Conservation (phyloP, 1,284 basidiomycete genomes). For the Porphyrellus sp. region DNA sequence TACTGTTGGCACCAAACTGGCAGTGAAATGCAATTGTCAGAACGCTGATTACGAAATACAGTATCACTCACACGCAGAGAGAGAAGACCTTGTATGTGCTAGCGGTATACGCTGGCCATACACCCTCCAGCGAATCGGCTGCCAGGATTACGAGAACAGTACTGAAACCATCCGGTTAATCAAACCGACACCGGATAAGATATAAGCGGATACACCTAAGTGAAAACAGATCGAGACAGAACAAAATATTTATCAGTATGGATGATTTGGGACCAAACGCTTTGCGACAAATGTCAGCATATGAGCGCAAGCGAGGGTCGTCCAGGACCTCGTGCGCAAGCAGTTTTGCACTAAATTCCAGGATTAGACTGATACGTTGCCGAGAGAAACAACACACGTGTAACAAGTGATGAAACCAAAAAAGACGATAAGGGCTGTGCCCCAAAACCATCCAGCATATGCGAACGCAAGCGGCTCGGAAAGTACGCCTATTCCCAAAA, state of each 20-base stretch:
- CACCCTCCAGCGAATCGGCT: slow-evolving; percentile 77
- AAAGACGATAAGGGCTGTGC: slow-evolving; percentile 69
- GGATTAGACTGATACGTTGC: slow-evolving; percentile 2
- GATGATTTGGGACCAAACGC: slow-evolving; percentile 79
- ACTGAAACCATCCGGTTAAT: slow-evolving; percentile 38
- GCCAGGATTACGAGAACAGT: slow-evolving; percentile 85
- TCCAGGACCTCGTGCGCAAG: slow-evolving; percentile 71
- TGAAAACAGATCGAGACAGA: slow-evolving; percentile 84
- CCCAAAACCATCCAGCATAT: slow-evolving; percentile 82
- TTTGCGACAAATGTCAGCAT: slow-evolving; percentile 85
- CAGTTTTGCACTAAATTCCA: slow-evolving; percentile 68
- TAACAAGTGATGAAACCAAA: slow-evolving; percentile 85
- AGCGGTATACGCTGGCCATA: slow-evolving; percentile 65
- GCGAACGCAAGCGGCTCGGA: slow-evolving; percentile 87
- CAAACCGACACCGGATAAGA: background rate
- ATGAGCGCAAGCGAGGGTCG: slow-evolving; percentile 73
- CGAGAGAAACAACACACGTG: slow-evolving; percentile 55
- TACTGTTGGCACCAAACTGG: slow-evolving; percentile 72
- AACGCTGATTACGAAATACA: background rate
- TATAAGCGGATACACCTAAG: slow-evolving; percentile 52
- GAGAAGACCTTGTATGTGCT: slow-evolving; percentile 76
- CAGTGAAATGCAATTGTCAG: background rate
- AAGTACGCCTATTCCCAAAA: slow-evolving; percentile 87
- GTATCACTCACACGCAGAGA: slow-evolving; percentile 58
- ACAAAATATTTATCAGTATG: slow-evolving; percentile 67